Evolutionary conservation across 2,329 filamentous ascomycete genomes (phyloP).

Genomic region (Cryoendolithus antarcticus): DNA sequence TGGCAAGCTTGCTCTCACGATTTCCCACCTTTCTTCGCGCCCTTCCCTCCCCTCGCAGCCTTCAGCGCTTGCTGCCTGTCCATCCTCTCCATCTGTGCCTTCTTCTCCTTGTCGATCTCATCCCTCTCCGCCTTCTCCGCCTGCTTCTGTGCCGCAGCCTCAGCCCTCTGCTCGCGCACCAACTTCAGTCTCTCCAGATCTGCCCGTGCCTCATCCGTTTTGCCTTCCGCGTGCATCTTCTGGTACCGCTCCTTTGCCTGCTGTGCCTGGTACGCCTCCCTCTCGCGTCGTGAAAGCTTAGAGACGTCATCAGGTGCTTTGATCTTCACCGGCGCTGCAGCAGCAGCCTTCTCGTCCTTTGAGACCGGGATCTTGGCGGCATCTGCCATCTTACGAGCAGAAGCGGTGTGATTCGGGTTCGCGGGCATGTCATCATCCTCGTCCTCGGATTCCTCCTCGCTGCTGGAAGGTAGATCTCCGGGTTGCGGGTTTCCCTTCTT

Average conservation of each 20-base stretch:
- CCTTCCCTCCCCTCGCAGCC: conserved; percentile 28
- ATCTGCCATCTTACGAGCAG: conserved; percentile 55
- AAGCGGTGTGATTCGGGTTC: conserved; percentile 75
- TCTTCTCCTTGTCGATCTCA: conserved; percentile 44
- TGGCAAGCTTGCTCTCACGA: conserved; percentile 7
- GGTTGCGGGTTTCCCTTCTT: conserved; percentile 61
- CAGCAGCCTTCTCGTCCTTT: conserved; percentile 22
- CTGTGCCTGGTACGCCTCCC: conserved; percentile 72
- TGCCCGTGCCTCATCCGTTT: conserved; percentile 88
- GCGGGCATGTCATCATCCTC: conserved; percentile 58
- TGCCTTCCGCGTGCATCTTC: conserved; percentile 85
- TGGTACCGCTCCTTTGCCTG: conserved; percentile 83
- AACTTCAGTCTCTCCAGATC: conserved; percentile 73
- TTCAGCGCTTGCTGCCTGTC: conserved; percentile 32
- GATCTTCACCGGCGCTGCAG: conserved; percentile 45
- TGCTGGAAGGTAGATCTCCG: conserved; percentile 67
- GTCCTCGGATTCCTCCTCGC: conserved; percentile 46
- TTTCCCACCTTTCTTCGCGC: conserved; percentile 32
- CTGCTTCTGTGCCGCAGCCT: conserved; percentile 70
- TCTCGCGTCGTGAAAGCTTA: conserved; percentile 54
- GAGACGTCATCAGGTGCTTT: conserved; percentile 40
- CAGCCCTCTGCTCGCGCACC: conserved; percentile 75
- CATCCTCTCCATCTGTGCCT: conserved; percentile 35
- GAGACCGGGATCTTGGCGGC: conserved; percentile 38
- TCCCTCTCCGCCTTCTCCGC: conserved; percentile 44